phyloP scores from a whole-genome alignment of 768 basidiomycete species.

The Boletus rubescentipes region DNA sequence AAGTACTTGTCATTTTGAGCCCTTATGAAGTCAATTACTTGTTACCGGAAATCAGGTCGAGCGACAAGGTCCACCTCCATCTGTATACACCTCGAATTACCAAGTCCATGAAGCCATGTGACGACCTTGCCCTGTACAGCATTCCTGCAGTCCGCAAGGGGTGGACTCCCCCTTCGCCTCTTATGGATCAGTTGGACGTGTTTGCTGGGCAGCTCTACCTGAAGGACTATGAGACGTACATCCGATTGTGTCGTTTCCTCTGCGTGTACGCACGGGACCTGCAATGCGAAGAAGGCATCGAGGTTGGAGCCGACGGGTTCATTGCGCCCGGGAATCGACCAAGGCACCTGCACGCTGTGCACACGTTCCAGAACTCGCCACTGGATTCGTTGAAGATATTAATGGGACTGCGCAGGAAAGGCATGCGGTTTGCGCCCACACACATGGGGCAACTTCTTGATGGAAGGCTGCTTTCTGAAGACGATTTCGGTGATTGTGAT shows the following conservation, averaged over 20 bases:
- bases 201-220: no score
- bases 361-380: slow-evolving; percentile 38
- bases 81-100: slow-evolving; percentile 40
- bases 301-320: slow-evolving; percentile 18
- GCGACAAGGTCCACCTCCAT: slow-evolving; percentile 30
- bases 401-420: slow-evolving; percentile 38
- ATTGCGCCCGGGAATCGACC: slow-evolving; percentile 16
- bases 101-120: slow-evolving; percentile 35
- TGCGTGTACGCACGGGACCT: slow-evolving; percentile 4
- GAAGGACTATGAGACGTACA: no score
- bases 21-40: slow-evolving; percentile 34
- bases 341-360: not conserved
- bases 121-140: slow-evolving; percentile 25
- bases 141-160: not conserved
- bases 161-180: not conserved
- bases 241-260: no score
- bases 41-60: slow-evolving; percentile 35
- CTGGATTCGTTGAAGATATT: slow-evolving; percentile 23
- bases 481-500: not conserved
- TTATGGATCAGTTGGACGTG: slow-evolving; percentile 7
- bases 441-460: slow-evolving; percentile 42
- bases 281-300: not conserved
- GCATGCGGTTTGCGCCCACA: slow-evolving; percentile 36
- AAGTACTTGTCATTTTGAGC: slow-evolving; percentile 23
- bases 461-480: slow-evolving; percentile 18